phyloP scores from a whole-genome alignment of 768 basidiomycete species.

The Chalciporus pseudorubinellus region DNA sequence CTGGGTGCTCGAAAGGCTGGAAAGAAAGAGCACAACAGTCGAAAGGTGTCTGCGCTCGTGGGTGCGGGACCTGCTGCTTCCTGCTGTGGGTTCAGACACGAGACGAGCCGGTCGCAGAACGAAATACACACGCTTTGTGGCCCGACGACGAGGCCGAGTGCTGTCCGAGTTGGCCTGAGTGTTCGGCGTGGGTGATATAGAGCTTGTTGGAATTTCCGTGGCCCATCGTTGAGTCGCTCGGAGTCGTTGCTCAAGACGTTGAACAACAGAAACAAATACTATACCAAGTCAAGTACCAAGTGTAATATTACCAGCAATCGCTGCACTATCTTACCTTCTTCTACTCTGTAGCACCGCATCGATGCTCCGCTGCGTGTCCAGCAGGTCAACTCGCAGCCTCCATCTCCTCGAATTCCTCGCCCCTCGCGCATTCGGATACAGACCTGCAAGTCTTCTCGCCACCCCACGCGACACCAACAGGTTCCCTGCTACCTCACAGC shows the following conservation, averaged over 20 bases:
- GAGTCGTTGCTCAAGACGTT: background rate
- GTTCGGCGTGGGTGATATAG: conserved; percentile 88
- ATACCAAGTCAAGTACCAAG: too few species aligned
- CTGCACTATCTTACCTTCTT: too few species aligned
- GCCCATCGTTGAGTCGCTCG: conserved; percentile 48
- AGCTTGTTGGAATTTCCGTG: conserved; percentile 85
- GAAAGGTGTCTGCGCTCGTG: conserved; percentile 69
- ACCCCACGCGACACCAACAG: conserved; percentile 4
- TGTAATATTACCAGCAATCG: too few species aligned
- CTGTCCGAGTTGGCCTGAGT: conserved; percentile 74
- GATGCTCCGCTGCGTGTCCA: conserved; percentile 25
- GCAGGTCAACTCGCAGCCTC: conserved; percentile 19
- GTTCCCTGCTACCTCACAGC: background rate
- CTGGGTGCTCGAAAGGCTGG: conserved; percentile 86
- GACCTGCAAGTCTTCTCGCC: conserved; percentile 18
- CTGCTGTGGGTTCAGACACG: conserved; percentile 34
- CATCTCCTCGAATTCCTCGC: conserved; percentile 44
- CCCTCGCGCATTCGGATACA: conserved; percentile 32
- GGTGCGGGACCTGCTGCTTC: conserved; percentile 65
- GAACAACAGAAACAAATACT: conserved; percentile 5
- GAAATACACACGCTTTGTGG: conserved; percentile 55
- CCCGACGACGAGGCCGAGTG: conserved; percentile 82
- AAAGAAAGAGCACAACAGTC: conserved; percentile 92
- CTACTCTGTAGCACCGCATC: background rate
- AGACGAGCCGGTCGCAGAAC: background rate